Evolutionary conservation across 495 filamentous ascomycete genomes (phyloP), one percentile per base, ranked within the genome.

Genomic region (Cudoniella acicularis): DNA sequence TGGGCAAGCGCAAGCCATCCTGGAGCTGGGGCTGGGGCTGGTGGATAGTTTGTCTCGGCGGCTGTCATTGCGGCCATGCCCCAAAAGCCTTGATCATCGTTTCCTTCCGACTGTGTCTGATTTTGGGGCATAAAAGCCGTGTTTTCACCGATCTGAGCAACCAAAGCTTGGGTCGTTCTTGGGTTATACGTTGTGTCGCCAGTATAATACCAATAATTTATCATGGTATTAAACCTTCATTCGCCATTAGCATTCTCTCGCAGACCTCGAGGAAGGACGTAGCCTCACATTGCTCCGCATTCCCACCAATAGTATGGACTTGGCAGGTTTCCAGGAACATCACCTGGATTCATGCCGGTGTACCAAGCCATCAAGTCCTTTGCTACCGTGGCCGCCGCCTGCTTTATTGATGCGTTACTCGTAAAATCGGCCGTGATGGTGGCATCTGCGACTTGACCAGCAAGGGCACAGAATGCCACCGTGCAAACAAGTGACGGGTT

Each of bases 241-340:
- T 42, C 23, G 26, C 21, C 17, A 18, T 76, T 65, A 13, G 72
- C 59, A 4, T 80, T 78, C 13, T 70, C 70, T 64, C 83, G 81
- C 70, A 71, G 68, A 54, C 76, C 60, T 69, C 6, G n/a, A 8
- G 25, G 10, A 4, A 3, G 3, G 3, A 17, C 6, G n/a, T 21
- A 59, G n/a, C n/a, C 81, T 69, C 83, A 87, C 81, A 90, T 87
- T 11, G 85, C 83, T 24, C 88, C 89, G 2, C 82, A 82, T 68
- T 91, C 86, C 87, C 88, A 91, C 88, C 88, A 92, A 72, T 85
- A 92, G 69, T 91, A 92, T 0, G 87, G 87, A 62, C 82, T 77
- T 2, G 87, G 88, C 2, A 91, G 70, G 68, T 89, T 89, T 11
- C 88, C 88, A 16, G 87, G 86, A 1, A 76, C 74, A 59, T 89